Base-by-base conservation (phyloP, 148 eudicot genomes). In the Nepenthes mirabilis region DNA sequence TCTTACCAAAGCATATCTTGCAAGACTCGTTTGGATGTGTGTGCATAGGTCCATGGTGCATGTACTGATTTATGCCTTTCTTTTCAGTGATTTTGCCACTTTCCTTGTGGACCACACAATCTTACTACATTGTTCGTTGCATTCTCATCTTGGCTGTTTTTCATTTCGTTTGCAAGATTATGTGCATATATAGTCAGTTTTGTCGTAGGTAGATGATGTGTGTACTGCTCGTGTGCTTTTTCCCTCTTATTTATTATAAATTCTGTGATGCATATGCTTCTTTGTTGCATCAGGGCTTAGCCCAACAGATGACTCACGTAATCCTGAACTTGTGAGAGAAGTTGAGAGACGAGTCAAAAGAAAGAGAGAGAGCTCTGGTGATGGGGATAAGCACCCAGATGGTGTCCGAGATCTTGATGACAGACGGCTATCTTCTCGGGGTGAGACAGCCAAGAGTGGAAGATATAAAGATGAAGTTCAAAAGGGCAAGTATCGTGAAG, bases 321-420 rank as follows among this genome's bases (percentile, higher is more conserved):
- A 74, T 58, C 65, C 72, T 61, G 96, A 86, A 12, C 63, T 69
- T 34, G 94, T 83, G 70, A 78, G 72, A 80, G 97, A 87, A 34
- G 60, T 57, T 63, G 96, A 85, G 71, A 83, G 85, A 72, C 82
- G 79, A 65, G 71, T 63, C 56, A 78, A 82, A 66, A 85, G 73
- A 72, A 86, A 73, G 72, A 75, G 79, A 73, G 98, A 85, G 74
- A 69, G 75, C 34, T 78, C 81, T 36, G 72, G 74, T 66, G 94
- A 83, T 48, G 79, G 61, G 62, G 93, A 85, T 54, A 91, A 74
- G 67, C 71, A 81, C 74, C 80, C 76, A 47, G 86, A 78, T 65
- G 77, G 72, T 53, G 56, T 36, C 34, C 85, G 70, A 68, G 89
- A 88, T 63, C 49, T 61, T 37, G 86, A 75, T 62, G 90, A 74